Conservation (phyloP, 129 eudicot species). For the sunflower (Helianthus annuus) region HanXRQr2.0-SUNRISE NC_035446.2:114757411-114757910, state of each 20-base stretch:
- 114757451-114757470: constrained; percentile 39
- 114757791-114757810: constrained; percentile 96
- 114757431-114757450: constrained; percentile 35
- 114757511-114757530: constrained; percentile 53
- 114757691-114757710: constrained; percentile 91
- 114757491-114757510: constrained; percentile 74
- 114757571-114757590: constrained; percentile 80
- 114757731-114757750: constrained; percentile 85
- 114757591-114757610: constrained; percentile 93
- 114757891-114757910: constrained; percentile 81
- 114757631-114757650: constrained; percentile 76
- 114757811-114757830: constrained; percentile 95
- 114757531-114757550: constrained; percentile 78
- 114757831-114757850: constrained; percentile 97
- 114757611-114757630: constrained; percentile 74
- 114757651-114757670: constrained; percentile 80
- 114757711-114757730: constrained; percentile 93
- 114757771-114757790: constrained; percentile 84
- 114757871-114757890: constrained; percentile 94
- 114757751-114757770: constrained; percentile 85
- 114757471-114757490: constrained; percentile 54
- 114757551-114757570: constrained; percentile 69
- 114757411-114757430: constrained; percentile 36
- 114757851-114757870: constrained; percentile 90
- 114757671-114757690: constrained; percentile 87